Base-by-base conservation (phyloP, 164 flowering plant species). In the Saururus chinensis region DNA sequence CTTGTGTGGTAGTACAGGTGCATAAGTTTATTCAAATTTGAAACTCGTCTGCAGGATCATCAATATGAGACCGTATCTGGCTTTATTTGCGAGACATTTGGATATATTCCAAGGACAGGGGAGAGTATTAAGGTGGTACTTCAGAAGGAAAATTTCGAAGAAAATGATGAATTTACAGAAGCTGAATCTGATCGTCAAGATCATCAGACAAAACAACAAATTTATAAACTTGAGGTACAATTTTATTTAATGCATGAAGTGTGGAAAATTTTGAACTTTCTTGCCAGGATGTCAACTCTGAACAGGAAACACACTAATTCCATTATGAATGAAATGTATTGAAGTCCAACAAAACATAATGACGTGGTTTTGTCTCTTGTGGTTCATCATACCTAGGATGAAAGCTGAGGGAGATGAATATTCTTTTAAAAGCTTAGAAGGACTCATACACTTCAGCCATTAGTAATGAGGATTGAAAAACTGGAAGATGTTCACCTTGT, bases 11-110 rank as follows among this genome's bases (percentile, higher is more conserved):
- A 6, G 37, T 30, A 30, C 6, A 30, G 37, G 37, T 30, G 6
- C 4, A 30, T 30, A 30, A 30, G 37, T 56, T 56, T 26, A 56
- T 24, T 12, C 13, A 24, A 56, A 56, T 62, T 63, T 55, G 51
- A 19, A 7, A 26, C 51, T n/a, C 19, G 70, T 20, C 61, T 67
- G 65, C 79, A 95, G 99, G 99, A 78, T 65, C 87, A 84, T 81
- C 96, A 95, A 45, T 95, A 89, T 68, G 99, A 95, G 75, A 95
- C 98, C 19, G 98, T 95, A 42, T 95, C 98, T 25, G 99, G 99
- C 45, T 95, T 89, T 75, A 70, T 91, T 25, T 95, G 96, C 64
- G 96, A 91, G 70, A 84, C 84, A 56, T 95, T 95, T 82, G 99
- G 99, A 58, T 95, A 89, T 69, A 95, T 95, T 70, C 99, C 99